These are phyloP conservation scores for Soucietia sequanensis DNA, from an alignment of 805 yeast species.

Conservation along the genomic window DNA sequence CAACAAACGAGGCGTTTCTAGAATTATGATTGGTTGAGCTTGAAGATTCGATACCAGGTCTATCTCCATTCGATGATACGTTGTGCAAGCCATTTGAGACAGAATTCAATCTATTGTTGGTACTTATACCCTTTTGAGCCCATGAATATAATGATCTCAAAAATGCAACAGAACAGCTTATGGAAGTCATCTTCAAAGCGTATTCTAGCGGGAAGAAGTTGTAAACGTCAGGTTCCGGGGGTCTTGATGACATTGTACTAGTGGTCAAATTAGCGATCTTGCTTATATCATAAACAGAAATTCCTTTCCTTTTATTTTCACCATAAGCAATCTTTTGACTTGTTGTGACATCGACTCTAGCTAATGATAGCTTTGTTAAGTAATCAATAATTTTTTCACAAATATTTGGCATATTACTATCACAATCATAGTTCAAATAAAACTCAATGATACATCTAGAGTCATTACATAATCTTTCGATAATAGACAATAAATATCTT, in stretches of 20 bases:
- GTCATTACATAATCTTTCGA: constrained; percentile 80
- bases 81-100: constrained; percentile 7
- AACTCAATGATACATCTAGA: constrained; percentile 90
- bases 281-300: constrained; percentile 71
- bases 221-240: constrained; percentile 56
- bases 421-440: constrained; percentile 95
- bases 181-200: constrained; percentile 77
- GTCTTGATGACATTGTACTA: constrained; percentile 54
- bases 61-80: constrained; percentile 18
- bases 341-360: constrained; percentile 69
- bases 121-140: constrained; percentile 63
- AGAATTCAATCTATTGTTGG: constrained; percentile 3
- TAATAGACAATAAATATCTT: constrained; percentile 76
- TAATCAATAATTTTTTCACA: constrained; percentile 82
- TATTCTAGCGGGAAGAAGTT: constrained; percentile 71
- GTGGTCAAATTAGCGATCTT: constrained; percentile 78
- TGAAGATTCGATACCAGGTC: constrained; percentile 30
- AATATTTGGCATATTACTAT: constrained; percentile 72
- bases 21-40: constrained; percentile 23
- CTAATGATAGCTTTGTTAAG: constrained; percentile 67
- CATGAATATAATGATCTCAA: constrained; percentile 79
- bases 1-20: constrained; percentile 26
- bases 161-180: constrained; percentile 78
- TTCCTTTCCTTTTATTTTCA: constrained; percentile 46
- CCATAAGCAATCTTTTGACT: constrained; percentile 55